Evolutionary conservation across 1,139 yeast genomes (phyloP).

Genomic region (Candida smagusa): DNA sequence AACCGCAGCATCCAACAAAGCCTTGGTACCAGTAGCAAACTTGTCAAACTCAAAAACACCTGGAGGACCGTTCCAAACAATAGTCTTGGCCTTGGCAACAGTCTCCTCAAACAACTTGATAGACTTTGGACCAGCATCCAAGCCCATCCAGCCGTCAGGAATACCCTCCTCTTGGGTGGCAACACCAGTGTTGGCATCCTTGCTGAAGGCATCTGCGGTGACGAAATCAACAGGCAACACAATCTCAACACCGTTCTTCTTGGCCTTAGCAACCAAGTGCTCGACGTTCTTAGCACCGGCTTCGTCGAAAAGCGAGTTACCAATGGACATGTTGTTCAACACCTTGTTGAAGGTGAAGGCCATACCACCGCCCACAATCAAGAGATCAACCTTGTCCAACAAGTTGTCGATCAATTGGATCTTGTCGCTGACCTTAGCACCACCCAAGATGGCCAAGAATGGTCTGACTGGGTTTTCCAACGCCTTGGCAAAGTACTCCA

Average conservation of each 20-base stretch:
- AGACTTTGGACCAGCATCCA: slow-evolving; percentile 90
- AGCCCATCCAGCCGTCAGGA: slow-evolving; percentile 91
- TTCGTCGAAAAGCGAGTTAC: slow-evolving; percentile 84
- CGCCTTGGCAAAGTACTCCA: slow-evolving; percentile 94
- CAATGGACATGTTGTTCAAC: slow-evolving; percentile 77
- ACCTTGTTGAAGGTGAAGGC: slow-evolving; percentile 97
- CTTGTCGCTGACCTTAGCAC: slow-evolving; percentile 98
- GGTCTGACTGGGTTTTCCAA: slow-evolving; percentile 96
- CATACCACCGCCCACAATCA: slow-evolving; percentile 99
- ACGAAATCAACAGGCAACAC: slow-evolving; percentile 92
- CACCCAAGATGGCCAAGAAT: slow-evolving; percentile 95
- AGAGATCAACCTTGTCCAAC: slow-evolving; percentile 86
- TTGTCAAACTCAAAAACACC: slow-evolving; percentile 96
- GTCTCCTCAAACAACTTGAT: slow-evolving; percentile 71
- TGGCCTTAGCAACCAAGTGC: slow-evolving; percentile 86
- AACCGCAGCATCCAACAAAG: slow-evolving; percentile 82
- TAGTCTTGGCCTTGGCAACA: slow-evolving; percentile 89
- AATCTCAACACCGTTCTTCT: slow-evolving; percentile 86
- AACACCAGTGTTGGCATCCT: slow-evolving; percentile 77
- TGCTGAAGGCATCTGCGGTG: slow-evolving; percentile 88
- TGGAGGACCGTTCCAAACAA: slow-evolving; percentile 99
- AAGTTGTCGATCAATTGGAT: slow-evolving; percentile 96
- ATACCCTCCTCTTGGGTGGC: slow-evolving; percentile 88
- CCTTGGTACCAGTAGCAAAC: slow-evolving; percentile 87
- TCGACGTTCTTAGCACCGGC: slow-evolving; percentile 94